These are phyloP conservation scores for Colletotrichum simmondsii DNA, from an alignment of 2,329 filamentous ascomycete species.

Conservation along the genomic window DNA sequence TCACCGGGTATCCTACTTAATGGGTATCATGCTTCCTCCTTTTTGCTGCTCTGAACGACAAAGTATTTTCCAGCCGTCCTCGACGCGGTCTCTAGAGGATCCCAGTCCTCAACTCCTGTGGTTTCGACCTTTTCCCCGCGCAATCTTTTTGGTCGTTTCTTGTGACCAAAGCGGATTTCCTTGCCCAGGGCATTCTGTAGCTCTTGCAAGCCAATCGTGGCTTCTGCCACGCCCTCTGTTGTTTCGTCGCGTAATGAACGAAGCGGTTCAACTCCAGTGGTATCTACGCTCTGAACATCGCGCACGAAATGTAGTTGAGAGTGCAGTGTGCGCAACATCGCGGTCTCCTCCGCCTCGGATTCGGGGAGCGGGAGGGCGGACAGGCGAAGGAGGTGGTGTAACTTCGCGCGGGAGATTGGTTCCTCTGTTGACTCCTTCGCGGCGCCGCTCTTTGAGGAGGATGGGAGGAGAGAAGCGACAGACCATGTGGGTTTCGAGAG, in stretches of 20 bases:
- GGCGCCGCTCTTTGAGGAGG: constrained; percentile 35
- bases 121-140: constrained; percentile 48
- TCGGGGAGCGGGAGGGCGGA: constrained; percentile 85
- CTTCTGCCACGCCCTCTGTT: constrained; percentile 60
- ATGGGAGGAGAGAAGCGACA: constrained; percentile 76
- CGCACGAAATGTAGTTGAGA: constrained; percentile 93
- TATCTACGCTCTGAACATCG: constrained; percentile 84
- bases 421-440: constrained; percentile 44
- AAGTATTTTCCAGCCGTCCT: constrained; percentile 79
- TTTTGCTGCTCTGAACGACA: constrained; percentile 73
- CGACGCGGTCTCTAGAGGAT: constrained; percentile 74
- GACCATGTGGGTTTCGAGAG: constrained; percentile 86
- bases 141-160: constrained; percentile 54
- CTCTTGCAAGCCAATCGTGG: constrained; percentile 68
- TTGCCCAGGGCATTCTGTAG: constrained; percentile 65
- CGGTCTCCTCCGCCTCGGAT: constrained; percentile 69
- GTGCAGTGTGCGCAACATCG: constrained; percentile 79
- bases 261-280: constrained; percentile 77
- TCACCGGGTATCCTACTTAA: constrained; percentile 12
- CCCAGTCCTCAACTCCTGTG: constrained; percentile 70
- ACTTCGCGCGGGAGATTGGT: constrained; percentile 71
- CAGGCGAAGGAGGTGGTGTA: constrained; percentile 87
- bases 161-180: constrained; percentile 72
- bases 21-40: constrained; percentile 37
- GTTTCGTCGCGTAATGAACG: constrained; percentile 86